Conservation (phyloP, 495 filamentous ascomycete species). For the Daldinia vernicosa region DNA sequence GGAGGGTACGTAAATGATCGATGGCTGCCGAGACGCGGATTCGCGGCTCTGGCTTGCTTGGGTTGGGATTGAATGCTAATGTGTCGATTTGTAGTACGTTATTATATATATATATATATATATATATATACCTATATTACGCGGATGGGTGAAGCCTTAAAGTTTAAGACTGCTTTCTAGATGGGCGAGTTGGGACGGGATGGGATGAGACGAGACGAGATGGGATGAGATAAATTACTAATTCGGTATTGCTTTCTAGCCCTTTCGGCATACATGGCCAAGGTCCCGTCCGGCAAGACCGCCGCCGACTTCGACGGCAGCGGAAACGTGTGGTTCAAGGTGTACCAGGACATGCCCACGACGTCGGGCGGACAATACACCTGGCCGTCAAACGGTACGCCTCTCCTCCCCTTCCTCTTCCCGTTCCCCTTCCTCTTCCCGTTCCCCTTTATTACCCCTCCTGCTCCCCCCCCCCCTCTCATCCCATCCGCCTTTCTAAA, state of each 20-base stretch:
- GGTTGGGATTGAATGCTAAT: conserved; percentile 5
- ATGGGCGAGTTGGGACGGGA: background rate
- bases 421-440: background rate
- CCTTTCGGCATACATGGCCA: conserved; percentile 63
- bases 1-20: conserved; percentile 40
- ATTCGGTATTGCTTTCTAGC: conserved; percentile 37
- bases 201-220: background rate
- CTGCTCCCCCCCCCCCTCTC: background rate
- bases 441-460: background rate
- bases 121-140: no score
- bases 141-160: background rate
- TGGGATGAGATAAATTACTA: conserved; percentile 7
- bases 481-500: background rate
- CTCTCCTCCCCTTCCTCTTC: background rate
- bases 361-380: conserved; percentile 49
- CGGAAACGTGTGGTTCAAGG: conserved; percentile 63
- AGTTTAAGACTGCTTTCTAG: background rate
- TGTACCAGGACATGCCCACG: conserved; percentile 57
- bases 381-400: conserved; percentile 57
- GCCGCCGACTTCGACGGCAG: conserved; percentile 58
- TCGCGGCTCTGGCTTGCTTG: background rate
- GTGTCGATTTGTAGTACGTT: conserved; percentile 20
- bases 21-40: background rate
- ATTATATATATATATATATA: background rate
- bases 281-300: conserved; percentile 57